Conservation (phyloP, 1,284 basidiomycete species). For the Trichosporon asahii region DNA sequence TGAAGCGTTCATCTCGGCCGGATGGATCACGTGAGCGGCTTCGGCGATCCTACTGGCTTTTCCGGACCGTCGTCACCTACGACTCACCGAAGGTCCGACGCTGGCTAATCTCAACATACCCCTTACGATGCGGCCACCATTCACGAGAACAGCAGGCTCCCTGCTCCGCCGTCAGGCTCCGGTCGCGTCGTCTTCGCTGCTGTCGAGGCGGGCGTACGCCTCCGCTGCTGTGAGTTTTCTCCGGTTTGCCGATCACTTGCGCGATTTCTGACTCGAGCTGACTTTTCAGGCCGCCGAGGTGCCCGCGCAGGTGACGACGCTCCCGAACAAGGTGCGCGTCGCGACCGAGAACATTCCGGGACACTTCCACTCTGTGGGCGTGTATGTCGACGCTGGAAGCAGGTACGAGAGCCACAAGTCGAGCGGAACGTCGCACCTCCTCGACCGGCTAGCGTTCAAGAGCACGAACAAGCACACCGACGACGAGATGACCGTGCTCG, state of each 20-base stretch:
- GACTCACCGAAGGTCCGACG: not conserved
- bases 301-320: slow-evolving; percentile 62
- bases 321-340: slow-evolving; percentile 87
- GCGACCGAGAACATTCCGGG: slow-evolving; percentile 87
- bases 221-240: not conserved
- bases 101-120: not conserved
- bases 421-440: slow-evolving; percentile 82
- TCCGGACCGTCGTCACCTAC: slow-evolving; percentile 9
- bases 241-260: not conserved
- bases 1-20: not conserved
- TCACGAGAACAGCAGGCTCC: slow-evolving; percentile 3
- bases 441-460: slow-evolving; percentile 96
- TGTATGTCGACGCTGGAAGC: slow-evolving; percentile 90
- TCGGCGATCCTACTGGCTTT: not conserved
- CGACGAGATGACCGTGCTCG: slow-evolving; percentile 74
- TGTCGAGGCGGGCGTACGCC: slow-evolving; percentile 3
- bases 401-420: slow-evolving; percentile 78
- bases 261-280: not conserved
- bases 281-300: slow-evolving; percentile 11
- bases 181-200: not conserved
- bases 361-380: slow-evolving; percentile 89
- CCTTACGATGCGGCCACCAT: slow-evolving; percentile 2
- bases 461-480: slow-evolving; percentile 55
- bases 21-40: slow-evolving; percentile 5
- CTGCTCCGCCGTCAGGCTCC: not conserved